Evolutionary conservation across 441 rosid species (phyloP), one percentile per base, ranked within the genome.

Genomic region (Jatropha podagrica): DNA sequence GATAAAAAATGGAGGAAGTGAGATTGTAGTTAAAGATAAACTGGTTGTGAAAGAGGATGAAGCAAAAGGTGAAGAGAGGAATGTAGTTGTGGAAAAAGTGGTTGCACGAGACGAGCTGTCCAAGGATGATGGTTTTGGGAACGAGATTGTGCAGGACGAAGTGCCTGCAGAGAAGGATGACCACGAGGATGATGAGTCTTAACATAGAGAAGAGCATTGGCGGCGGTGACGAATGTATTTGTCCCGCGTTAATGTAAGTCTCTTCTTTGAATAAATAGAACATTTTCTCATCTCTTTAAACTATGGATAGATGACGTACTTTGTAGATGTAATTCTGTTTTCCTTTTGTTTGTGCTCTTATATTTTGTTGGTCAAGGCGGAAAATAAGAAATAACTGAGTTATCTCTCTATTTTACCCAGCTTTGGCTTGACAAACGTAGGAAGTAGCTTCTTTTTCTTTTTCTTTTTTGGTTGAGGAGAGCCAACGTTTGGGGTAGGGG

Each of bases 171-270:
- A 74, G 72, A 72, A 73, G 56, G 68, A 63, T 52, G 77, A 76
- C 11, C 17, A 38, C 54, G 40, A 18, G 48, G 75, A 79, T 64
- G 78, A 81, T 72, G 60, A 71, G 32, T 37, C 37, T 23, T 60
- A 38, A 59, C 32, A 20, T 62, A 12, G 69, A 78, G 80, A 81
- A 76, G 75, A 81, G 81, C 80, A 79, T 76, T 79, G 80, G 76
- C 59, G 72, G 79, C 12, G 77, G 88, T 77, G 86, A 86, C 77
- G 81, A 59, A 48, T 63, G 69, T 76, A 71, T 64, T 69, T 65
- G 73, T 68, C 83, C 78, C 70, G 72, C 58, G 79, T 75, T 80
- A 59, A 76, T 83, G 83, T 74, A 71, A 75, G 85, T 85, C 82
- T 81, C 87, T 80, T 83, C 78, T 70, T 70, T 80, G 82, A 77